Percentiles rank a stretch among this genome's conserved stretches.
phyloP scores from a whole-genome alignment of 805 yeast species.

The Candida gorgasii region DNA sequence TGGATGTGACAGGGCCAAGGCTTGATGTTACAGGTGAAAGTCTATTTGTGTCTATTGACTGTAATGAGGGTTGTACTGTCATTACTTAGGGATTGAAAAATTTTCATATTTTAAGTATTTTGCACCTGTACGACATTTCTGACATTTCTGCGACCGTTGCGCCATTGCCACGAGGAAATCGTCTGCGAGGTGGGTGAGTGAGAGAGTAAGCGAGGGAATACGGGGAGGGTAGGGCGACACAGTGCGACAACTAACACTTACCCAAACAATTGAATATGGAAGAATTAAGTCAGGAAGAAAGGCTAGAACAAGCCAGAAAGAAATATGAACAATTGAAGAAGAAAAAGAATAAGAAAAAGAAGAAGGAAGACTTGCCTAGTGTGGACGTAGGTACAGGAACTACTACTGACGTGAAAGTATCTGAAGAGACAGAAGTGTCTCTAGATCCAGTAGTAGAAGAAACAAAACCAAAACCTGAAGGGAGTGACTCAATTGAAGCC shows the following conservation, averaged over 20 bases:
- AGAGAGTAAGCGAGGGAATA: not conserved
- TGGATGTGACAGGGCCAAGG: not conserved
- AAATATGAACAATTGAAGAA: conserved; percentile 69
- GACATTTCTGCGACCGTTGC: not conserved
- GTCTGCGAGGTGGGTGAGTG: not conserved
- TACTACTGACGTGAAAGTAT: conserved; percentile 1
- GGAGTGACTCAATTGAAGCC: not conserved
- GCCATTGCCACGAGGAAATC: not conserved
- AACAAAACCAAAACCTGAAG: not conserved
- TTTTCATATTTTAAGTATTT: not conserved
- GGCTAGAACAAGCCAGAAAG: conserved; percentile 73
- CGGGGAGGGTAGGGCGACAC: too few species aligned
- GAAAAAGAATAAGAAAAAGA: conserved; percentile 45
- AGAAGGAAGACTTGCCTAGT: conserved; percentile 17
- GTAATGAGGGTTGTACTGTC: not conserved
- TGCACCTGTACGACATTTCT: conserved; percentile 2
- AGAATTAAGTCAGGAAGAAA: conserved; percentile 52
- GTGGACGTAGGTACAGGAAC: conserved; percentile 16
- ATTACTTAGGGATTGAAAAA: conserved; percentile 2
- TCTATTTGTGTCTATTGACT: not conserved
- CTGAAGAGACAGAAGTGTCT: conserved; percentile 7
- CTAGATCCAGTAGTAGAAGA: conserved; percentile 5
- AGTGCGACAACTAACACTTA: too few species aligned
- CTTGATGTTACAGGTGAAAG: not conserved
- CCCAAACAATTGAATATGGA: not conserved